Evolutionary conservation across 2,329 filamentous ascomycete species (phyloP).

Genomic region (Cordyceps fumosorosea): DNA sequence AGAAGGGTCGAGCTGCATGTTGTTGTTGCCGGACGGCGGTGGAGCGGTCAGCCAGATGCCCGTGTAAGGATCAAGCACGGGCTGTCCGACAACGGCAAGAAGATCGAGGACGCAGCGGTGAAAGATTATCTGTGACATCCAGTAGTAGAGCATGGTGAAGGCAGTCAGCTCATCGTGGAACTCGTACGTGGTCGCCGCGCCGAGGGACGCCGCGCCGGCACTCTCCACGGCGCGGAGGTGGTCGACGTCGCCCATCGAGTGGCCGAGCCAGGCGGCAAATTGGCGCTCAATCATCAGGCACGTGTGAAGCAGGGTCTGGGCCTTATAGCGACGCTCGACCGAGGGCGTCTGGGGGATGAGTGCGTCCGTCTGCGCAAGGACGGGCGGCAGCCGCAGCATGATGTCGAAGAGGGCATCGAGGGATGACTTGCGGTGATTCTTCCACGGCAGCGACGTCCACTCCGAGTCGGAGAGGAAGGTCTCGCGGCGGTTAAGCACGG

Average conservation of each 20-base stretch:
- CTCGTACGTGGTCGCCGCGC: constrained; percentile 29
- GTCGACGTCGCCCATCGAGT: constrained; percentile 31
- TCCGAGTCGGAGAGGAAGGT: constrained; percentile 46
- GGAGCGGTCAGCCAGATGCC: constrained; percentile 34
- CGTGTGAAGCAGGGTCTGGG: constrained; percentile 41
- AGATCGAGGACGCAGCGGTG: constrained; percentile 42
- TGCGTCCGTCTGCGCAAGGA: constrained; percentile 40
- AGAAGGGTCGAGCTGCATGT: constrained; percentile 34
- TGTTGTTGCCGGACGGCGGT: constrained; percentile 11
- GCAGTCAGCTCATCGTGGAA: constrained; percentile 41
- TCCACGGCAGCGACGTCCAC: constrained; percentile 48
- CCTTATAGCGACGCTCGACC: constrained; percentile 34
- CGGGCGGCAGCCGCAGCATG: constrained; percentile 38
- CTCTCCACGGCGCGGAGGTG: constrained; percentile 23
- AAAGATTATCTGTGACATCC: constrained; percentile 44
- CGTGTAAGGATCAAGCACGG: constrained; percentile 34
- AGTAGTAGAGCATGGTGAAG: constrained; percentile 46
- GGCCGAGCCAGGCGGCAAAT: constrained; percentile 41
- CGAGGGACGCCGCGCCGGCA: constrained; percentile 33
- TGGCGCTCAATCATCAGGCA: constrained; percentile 42
- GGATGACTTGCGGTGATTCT: constrained; percentile 41
- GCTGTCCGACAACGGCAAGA: constrained; percentile 37
- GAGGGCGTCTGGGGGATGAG: constrained; percentile 34
- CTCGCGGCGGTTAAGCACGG: constrained; percentile 42
- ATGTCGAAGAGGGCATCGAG: constrained; percentile 49